A percentile compares a stretch with the other conserved stretches of the same genome.
phyloP scores from a whole-genome alignment of 331 rosid species.

The Telfairia occidentalis region DNA sequence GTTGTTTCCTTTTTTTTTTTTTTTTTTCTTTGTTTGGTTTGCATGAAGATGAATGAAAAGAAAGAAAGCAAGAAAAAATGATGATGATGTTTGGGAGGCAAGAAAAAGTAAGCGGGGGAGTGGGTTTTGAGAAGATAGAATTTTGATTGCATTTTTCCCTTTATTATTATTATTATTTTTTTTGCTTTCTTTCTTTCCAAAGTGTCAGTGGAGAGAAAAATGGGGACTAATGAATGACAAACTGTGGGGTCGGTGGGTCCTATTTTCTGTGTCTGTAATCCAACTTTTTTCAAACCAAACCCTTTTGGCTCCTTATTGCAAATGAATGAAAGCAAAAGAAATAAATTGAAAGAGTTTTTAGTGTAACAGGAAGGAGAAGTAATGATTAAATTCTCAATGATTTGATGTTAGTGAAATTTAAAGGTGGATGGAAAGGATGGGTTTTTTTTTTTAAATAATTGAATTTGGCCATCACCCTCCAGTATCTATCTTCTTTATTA shows the following conservation, averaged over 20 bases:
- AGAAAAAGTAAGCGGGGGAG: neutral
- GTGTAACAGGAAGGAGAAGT: neutral
- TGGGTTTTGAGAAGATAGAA: constrained; percentile 1
- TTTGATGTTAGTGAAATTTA: constrained; percentile 7
- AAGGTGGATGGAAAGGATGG: neutral
- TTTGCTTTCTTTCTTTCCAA: neutral
- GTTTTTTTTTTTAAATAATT: neutral
- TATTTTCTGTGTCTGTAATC: constrained; percentile 5
- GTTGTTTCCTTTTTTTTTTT: neutral
- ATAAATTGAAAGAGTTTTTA: neutral
- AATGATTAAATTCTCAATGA: constrained; percentile 12
- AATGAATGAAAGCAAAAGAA: neutral
- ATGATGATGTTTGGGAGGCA: constrained; percentile 4
- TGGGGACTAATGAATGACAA: neutral
- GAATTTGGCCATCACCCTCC: neutral
- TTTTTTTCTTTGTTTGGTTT: neutral
- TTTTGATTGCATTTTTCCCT: neutral
- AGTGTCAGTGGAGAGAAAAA: constrained; percentile 1
- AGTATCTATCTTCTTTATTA: neutral
- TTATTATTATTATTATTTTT: neutral
- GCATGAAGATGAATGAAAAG: constrained; percentile 7
- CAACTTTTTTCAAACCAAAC: neutral
- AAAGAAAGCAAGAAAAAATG: neutral
- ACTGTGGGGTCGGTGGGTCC: neutral
- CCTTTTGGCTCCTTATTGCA: neutral